Base-by-base conservation (phyloP, 176 grass and related monocot genomes). In the Dendrocalamus sinicus region DNA sequence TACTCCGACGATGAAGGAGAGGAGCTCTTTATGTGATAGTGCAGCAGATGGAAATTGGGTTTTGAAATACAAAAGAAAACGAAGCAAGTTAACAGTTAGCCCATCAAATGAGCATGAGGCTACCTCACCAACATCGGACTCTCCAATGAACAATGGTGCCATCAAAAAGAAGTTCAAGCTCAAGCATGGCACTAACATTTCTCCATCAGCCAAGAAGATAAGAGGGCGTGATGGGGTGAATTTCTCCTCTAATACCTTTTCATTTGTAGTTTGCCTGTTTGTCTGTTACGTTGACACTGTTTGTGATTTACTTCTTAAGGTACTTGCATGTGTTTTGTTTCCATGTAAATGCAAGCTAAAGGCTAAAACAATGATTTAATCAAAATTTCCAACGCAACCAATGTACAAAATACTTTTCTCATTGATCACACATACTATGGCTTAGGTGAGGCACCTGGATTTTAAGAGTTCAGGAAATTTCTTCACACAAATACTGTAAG, bases 201-300 rank as follows among this genome's bases (percentile, higher is more conserved):
- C 91, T 83, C 79, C 70, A 63, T 86, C 82, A 65, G 59, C 69
- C 86, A 84, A 91, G 50, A 96, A 93, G 82, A 83, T 92, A 77
- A 96, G 94, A 94, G 96, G 96, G 32, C 86, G 88, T 15, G 96
- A 99, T 88, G 96, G 96, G 81, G 96, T 99, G 76, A 94, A 82
- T 87, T 91, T 43, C 82, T 95, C 35, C 75, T 70, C 70, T 62
- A 62, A 70, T 88, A 70, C 41, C 67, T 57, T 83, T 85, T 60
- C 57, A 23, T 67, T 73, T 81, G 40, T 62, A 86, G 40, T 89
- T 83, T 64, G 22, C 8, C 20, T 77, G 44, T 66, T 88, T 72
- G 59, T 63, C 14, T 77, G 40, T 74, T 15, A 4, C 16, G 45
- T 60, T n/a, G 62, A 84, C 84, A 52, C 54, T 85, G 45, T 81